These are phyloP conservation scores for Aspergillus sp. DNA, from an alignment of 2,329 filamentous ascomycete species.

Conservation along the genomic window DNA sequence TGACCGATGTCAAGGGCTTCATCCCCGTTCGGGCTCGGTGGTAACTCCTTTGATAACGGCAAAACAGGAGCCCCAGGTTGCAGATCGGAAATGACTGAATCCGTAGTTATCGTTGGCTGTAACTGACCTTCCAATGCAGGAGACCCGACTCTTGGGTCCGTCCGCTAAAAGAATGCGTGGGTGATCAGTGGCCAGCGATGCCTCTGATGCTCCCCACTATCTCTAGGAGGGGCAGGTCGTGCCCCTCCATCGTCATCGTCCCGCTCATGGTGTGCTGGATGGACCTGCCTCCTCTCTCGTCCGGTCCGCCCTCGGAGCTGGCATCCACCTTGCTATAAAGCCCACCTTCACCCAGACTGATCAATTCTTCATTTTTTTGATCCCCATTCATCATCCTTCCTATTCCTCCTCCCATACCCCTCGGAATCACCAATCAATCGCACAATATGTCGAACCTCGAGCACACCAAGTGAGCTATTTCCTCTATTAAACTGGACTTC, in stretches of 20 bases:
- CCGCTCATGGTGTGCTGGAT: conserved; percentile 20
- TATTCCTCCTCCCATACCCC: neutral
- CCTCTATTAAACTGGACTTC: neutral
- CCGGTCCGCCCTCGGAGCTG: conserved; percentile 4
- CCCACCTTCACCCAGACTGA: conserved; percentile 5
- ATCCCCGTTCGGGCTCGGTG: neutral
- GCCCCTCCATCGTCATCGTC: conserved; percentile 27
- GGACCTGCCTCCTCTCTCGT: conserved; percentile 24
- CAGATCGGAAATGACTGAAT: neutral
- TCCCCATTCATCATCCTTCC: neutral
- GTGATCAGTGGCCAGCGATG: conserved; percentile 14
- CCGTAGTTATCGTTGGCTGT: neutral
- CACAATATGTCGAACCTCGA: conserved; percentile 32
- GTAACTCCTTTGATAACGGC: neutral
- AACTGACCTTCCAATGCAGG: neutral
- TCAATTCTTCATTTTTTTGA: neutral
- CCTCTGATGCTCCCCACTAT: conserved; percentile 8
- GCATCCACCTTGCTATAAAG: conserved; percentile 19
- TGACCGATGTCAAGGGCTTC: neutral
- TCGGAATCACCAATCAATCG: neutral
- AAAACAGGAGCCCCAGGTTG: neutral
- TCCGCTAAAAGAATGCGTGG: neutral
- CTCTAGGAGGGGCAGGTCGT: conserved; percentile 10
- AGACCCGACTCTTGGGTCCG: neutral
- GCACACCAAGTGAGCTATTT: conserved; percentile 32